These are phyloP conservation scores for Nicotiana otophora DNA, from an alignment of 257 asterid genomes.

Conservation along the genomic window DNA sequence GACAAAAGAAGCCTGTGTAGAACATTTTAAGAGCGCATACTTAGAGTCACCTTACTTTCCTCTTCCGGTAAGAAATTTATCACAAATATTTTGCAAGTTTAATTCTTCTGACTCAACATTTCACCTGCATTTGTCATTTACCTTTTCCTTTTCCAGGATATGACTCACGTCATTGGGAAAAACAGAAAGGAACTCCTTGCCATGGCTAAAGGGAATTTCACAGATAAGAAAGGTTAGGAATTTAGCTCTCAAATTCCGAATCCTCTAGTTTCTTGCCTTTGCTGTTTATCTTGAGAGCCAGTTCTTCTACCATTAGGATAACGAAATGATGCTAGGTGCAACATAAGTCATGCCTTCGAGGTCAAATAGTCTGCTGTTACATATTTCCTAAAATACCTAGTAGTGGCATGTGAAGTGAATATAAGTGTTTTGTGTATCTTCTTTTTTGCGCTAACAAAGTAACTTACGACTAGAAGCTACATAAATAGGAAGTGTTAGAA, in stretches of 20 bases:
- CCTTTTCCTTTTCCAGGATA: slow-evolving; percentile 45
- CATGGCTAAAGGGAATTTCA: slow-evolving; percentile 63
- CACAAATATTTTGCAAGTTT: slow-evolving; percentile 10
- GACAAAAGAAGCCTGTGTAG: slow-evolving; percentile 66
- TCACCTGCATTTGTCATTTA: neutral
- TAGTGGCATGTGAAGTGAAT: neutral
- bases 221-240: slow-evolving; percentile 65
- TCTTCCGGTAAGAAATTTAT: slow-evolving; percentile 53
- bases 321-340: neutral
- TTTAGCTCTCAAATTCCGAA: neutral
- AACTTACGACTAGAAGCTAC: neutral
- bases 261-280: neutral
- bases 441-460: neutral
- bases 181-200: slow-evolving; percentile 74
- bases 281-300: neutral
- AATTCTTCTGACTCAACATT: neutral
- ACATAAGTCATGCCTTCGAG: neutral
- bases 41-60: slow-evolving; percentile 82
- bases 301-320: neutral
- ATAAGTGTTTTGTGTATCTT: neutral
- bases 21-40: slow-evolving; percentile 63
- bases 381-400: neutral
- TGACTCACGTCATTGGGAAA: slow-evolving; percentile 74
- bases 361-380: neutral
- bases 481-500: neutral